Conservation (phyloP, 371 early-diverging fungal genomes). For the Mortierella sp. region DNA sequence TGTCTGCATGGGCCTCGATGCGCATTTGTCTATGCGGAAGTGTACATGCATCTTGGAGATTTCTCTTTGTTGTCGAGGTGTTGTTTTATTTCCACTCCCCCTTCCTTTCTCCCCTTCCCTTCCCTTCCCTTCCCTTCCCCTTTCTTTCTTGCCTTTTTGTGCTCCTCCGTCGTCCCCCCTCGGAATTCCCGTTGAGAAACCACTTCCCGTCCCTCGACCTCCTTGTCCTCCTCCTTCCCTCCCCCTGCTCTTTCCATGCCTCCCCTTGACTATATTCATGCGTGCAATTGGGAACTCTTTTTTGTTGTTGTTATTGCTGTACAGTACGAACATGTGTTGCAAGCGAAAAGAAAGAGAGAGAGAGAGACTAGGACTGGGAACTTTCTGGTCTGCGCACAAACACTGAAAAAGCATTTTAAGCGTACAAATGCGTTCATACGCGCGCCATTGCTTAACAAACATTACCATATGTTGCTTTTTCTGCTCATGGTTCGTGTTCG, state of each 20-base stretch:
- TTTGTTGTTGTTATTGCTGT: too few species aligned
- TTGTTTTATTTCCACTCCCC: background rate
- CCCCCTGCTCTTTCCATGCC: background rate
- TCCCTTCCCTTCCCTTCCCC: background rate
- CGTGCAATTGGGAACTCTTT: background rate
- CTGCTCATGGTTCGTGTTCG: background rate
- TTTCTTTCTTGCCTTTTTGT: background rate
- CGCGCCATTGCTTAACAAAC: background rate
- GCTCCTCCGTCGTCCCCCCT: background rate
- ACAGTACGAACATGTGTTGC: conserved; percentile 4
- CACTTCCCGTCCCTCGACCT: conserved; percentile 1
- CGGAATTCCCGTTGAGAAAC: conserved; percentile 13
- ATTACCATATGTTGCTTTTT: background rate
- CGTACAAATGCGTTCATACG: background rate
- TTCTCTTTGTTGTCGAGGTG: background rate
- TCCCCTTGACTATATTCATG: conserved; percentile 5
- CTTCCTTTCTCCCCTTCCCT: background rate
- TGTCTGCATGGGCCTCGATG: conserved; percentile 7
- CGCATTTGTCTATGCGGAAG: background rate
- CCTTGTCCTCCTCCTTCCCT: background rate
- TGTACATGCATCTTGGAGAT: background rate
- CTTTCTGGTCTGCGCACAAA: background rate
- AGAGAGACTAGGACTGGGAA: background rate
- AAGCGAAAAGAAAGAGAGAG: background rate
- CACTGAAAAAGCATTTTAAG: background rate